These are phyloP conservation scores for Nakaseomyces uthaithaninus DNA, from an alignment of 1,139 yeast genomes.

Conservation along the genomic window DNA sequence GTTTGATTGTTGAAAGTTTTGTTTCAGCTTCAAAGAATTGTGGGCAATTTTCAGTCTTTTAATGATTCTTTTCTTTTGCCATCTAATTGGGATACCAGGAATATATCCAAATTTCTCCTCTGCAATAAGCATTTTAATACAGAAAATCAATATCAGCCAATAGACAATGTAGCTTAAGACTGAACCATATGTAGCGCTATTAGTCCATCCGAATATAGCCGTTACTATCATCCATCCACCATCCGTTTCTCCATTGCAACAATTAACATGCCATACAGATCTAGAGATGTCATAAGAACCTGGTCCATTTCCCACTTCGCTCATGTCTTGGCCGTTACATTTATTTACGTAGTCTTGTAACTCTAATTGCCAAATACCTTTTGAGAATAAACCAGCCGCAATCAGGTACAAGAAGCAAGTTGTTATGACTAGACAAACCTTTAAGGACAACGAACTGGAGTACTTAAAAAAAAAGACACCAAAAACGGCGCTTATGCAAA, in stretches of 20 bases:
- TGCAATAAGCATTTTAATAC: slow-evolving; percentile 44
- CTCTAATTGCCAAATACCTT: slow-evolving; percentile 88
- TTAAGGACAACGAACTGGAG: slow-evolving; percentile 71
- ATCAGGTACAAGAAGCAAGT: slow-evolving; percentile 82
- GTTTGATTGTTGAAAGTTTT: slow-evolving; percentile 8
- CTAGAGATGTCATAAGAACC: slow-evolving; percentile 81
- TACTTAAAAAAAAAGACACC: slow-evolving; percentile 68
- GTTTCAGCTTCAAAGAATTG: slow-evolving; percentile 22
- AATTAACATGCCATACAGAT: slow-evolving; percentile 92
- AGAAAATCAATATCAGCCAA: slow-evolving; percentile 58
- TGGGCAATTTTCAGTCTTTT: slow-evolving; percentile 37
- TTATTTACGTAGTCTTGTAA: slow-evolving; percentile 53
- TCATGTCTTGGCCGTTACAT: slow-evolving; percentile 78
- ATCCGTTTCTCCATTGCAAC: slow-evolving; percentile 85
- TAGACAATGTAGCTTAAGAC: slow-evolving; percentile 67
- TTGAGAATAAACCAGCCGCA: slow-evolving; percentile 82
- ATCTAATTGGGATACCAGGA: slow-evolving; percentile 50
- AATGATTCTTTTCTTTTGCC: slow-evolving; percentile 50
- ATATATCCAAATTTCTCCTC: slow-evolving; percentile 59
- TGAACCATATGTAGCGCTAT: slow-evolving; percentile 89
- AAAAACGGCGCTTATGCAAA: slow-evolving; percentile 53
- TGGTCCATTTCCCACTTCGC: slow-evolving; percentile 88
- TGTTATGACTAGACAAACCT: slow-evolving; percentile 70
- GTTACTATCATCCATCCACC: slow-evolving; percentile 93
- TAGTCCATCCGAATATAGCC: slow-evolving; percentile 92